phyloP scores from a whole-genome alignment of 768 basidiomycete genomes.

The Exidia glandulosa region DNA sequence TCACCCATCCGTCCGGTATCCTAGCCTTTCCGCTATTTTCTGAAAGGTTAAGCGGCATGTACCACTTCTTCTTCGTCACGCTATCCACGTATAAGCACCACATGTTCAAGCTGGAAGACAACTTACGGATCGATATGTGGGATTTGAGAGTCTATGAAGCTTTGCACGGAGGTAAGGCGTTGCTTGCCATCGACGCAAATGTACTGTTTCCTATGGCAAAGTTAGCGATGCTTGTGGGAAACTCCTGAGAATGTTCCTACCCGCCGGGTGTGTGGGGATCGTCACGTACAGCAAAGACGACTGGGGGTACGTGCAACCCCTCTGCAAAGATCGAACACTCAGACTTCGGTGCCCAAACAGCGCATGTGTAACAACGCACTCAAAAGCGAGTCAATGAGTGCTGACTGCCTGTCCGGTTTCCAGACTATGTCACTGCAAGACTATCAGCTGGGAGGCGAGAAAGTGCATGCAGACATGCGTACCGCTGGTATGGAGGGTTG shows the following conservation, averaged over 20 bases:
- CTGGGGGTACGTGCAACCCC: background rate
- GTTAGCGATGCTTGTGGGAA: too few species aligned
- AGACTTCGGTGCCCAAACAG: background rate
- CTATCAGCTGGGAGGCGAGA: background rate
- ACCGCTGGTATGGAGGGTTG: background rate
- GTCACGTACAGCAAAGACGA: background rate
- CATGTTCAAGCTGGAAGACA: background rate
- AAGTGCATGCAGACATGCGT: background rate
- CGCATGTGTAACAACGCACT: background rate
- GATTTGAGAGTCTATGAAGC: slow-evolving; percentile 27
- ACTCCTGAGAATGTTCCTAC: background rate
- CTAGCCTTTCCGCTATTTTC: background rate
- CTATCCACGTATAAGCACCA: background rate
- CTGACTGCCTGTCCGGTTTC: background rate
- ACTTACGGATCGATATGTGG: background rate
- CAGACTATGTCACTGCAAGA: background rate
- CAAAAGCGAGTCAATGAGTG: background rate
- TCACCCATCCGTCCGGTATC: background rate
- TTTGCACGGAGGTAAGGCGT: slow-evolving; percentile 35
- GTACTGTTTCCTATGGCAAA: slow-evolving; percentile 13
- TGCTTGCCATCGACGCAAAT: slow-evolving; percentile 47
- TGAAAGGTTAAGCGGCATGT: background rate
- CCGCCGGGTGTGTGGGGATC: background rate
- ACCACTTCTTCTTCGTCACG: background rate
- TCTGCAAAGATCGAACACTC: background rate